Evolutionary conservation across 2,329 filamentous ascomycete genomes (phyloP), one percentile per base, ranked within the genome.

Genomic region (Clathrospora elynae): DNA sequence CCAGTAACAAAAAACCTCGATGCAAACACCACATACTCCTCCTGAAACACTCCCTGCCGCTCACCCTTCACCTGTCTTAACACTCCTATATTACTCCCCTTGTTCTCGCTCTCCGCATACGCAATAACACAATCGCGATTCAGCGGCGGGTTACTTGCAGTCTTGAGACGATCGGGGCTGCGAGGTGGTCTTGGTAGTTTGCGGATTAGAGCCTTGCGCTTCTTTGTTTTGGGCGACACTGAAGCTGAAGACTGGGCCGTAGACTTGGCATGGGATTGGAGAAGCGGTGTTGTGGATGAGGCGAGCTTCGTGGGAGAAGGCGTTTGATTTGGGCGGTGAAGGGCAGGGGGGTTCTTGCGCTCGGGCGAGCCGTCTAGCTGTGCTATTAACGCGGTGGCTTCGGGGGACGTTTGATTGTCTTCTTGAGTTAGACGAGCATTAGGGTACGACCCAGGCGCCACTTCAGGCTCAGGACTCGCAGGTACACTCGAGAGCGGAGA

Each of bases 11-110:
- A 62, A 50, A 73, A 75, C 28, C 73, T 62, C 46, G 74, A 65
- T 2, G 71, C 73, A 14, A 71, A 63, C 8, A 75, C 59, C 22
- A 76, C 59, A 17, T 64, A 62, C 3, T 71, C 63, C 53, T 75
- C 73, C 16, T 52, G 54, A 45, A 75, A 76, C 14, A 61, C 46
- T 5, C 72, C 73, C 16, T 61, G 54, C 39, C 71, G 59, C 46
- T 71, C 70, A 30, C 68, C 64, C 29, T 58, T 60, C 1, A 74
- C 56, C 49, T 75, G 71, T 36, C 73, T 66, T 37, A 73, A 46
- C 29, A 65, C 53, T 16, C 52, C 51, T 2, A 53, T 51, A 8
- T 59, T 53, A 2, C 35, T 41, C 6, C 43, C 38, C 35, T 46
- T 45, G 19, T 49, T 45, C 35, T 42, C 23, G 6, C 46, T 54